These are phyloP conservation scores for Pseudohalonectria lignicola DNA, from an alignment of 2,329 filamentous ascomycete genomes.

Conservation along the genomic window DNA sequence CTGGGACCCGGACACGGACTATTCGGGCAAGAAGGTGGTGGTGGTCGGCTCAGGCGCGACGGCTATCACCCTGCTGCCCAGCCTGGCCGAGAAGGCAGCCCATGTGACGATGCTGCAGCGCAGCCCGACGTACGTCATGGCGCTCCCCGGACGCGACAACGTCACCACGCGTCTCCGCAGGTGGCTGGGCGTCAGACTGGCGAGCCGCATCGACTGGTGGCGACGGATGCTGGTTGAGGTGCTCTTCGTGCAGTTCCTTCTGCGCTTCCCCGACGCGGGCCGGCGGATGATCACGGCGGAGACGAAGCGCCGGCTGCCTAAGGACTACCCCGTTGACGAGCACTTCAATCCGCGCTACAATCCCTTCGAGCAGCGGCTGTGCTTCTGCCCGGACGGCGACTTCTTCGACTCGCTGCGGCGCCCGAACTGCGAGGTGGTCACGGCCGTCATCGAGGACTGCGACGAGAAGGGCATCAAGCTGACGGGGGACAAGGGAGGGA, in stretches of 20 bases:
- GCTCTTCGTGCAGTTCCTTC: constrained; percentile 37
- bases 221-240: constrained; percentile 34
- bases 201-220: constrained; percentile 35
- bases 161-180: constrained; percentile 24
- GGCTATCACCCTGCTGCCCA: constrained; percentile 65
- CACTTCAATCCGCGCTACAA: constrained; percentile 56
- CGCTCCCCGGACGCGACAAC: constrained; percentile 30
- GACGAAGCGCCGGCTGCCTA: constrained; percentile 40
- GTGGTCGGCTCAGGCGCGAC: constrained; percentile 73
- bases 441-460: constrained; percentile 32
- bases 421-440: constrained; percentile 28
- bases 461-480: constrained; percentile 31
- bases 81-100: constrained; percentile 50
- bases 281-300: constrained; percentile 31
- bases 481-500: constrained; percentile 25
- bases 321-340: constrained; percentile 39
- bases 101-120: constrained; percentile 74
- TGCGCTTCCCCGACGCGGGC: constrained; percentile 37
- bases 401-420: constrained; percentile 32
- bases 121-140: constrained; percentile 59
- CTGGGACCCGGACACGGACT: constrained; percentile 46
- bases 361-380: constrained; percentile 67
- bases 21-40: constrained; percentile 54
- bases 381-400: constrained; percentile 48
- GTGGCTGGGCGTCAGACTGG: constrained; percentile 34